Evolutionary conservation across 352 stramenopile species (phyloP).

Genomic region (Blastocystis sp.): DNA sequence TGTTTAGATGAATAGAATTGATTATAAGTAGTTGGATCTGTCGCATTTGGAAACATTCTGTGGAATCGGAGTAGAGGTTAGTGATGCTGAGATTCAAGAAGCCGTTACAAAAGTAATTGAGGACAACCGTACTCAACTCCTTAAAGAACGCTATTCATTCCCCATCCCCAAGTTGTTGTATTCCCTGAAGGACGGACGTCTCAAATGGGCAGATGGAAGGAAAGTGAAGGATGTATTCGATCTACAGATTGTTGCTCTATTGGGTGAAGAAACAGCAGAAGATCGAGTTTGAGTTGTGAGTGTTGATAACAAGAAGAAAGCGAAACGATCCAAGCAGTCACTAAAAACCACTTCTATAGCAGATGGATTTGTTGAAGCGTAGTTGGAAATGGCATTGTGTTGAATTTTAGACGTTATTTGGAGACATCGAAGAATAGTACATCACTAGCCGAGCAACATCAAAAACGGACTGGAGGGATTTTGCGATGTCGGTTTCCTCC

Average conservation of each 20-base stretch:
- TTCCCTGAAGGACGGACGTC: slow-evolving; percentile 43
- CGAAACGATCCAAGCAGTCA: neutral
- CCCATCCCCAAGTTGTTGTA: slow-evolving; percentile 59
- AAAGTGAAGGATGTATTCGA: slow-evolving; percentile 40
- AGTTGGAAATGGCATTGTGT: neutral
- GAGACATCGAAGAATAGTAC: slow-evolving; percentile 73
- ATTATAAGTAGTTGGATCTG: slow-evolving; percentile 9
- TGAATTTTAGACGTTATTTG: slow-evolving; percentile 9
- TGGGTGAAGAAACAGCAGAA: slow-evolving; percentile 4
- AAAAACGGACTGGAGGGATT: slow-evolving; percentile 77
- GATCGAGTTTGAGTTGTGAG: neutral
- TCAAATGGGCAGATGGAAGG: slow-evolving; percentile 65
- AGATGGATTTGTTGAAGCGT: slow-evolving; percentile 23
- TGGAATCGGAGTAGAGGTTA: slow-evolving; percentile 56
- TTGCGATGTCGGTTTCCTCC: slow-evolving; percentile 95
- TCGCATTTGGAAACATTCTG: neutral
- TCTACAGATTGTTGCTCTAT: neutral
- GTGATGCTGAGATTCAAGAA: slow-evolving; percentile 20
- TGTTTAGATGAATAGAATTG: neutral
- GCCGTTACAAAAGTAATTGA: slow-evolving; percentile 26
- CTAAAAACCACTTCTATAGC: neutral
- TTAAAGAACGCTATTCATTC: slow-evolving; percentile 43
- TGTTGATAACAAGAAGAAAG: slow-evolving; percentile 14
- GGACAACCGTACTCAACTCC: neutral
- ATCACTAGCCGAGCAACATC: slow-evolving; percentile 75